Evolutionary conservation across 495 filamentous ascomycete genomes (phyloP), one percentile per base, ranked within the genome.

Genomic region (Letharia columbiana): DNA sequence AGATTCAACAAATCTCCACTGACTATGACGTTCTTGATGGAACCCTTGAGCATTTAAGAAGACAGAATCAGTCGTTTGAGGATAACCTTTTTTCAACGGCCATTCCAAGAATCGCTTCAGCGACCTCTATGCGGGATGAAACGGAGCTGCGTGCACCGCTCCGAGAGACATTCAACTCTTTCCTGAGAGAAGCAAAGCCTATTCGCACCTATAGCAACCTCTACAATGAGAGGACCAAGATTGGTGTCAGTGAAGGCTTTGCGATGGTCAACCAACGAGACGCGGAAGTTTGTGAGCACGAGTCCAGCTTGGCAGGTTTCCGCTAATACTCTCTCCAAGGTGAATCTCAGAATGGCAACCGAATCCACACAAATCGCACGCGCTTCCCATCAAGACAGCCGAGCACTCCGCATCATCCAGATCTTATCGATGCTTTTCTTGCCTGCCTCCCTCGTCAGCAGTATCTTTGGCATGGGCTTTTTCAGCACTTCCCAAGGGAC

Each of bases 241-340:
- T 67, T 49, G 65, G 65, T 10, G 61, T 67, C 40, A 67, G 57
- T 59, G 65, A 67, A 63, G 59, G 60, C 65, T 67, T 67, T 63
- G 65, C 65, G 40, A 63, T 67, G 65, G 65, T 67, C 10, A 64
- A 67, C 39, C 65, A 67, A 64, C 65, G 65, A 42, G 65, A 67
- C 49, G 65, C 65, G 28, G 65, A 67, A 33, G 60, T 67, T 60
- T 45, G 54, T 66, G 40, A n/a, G 56, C 62, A 56, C 4, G 56
- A 2, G 28, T 64, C 62, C 47, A 9, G 41, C 44, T 50, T 60
- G 13, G 33, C 23, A 60, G 40, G 1, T 2, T 2, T 47, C 37
- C 33, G 28, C 56, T 66, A 39, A 61, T 37, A 33, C 57, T 44
- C 31, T 35, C 40, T 13, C 42, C 49, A 47, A 66, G 64, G 64